Base-by-base conservation (phyloP, 129 eudicot species). In the Pulicaria dysenterica region DNA sequence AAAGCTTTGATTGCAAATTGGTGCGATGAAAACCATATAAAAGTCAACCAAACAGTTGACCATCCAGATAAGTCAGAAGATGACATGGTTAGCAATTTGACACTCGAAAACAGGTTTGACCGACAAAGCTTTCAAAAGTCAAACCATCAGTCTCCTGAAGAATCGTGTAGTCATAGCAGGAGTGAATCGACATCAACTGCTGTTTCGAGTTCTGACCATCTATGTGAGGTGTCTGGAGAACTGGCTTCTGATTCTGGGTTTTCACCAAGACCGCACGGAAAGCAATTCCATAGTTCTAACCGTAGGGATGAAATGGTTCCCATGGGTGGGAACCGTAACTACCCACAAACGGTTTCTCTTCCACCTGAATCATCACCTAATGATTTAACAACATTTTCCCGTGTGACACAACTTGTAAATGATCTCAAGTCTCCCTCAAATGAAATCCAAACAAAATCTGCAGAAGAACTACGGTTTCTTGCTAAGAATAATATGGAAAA, bases 1-100 rank as follows among this genome's bases (percentile, higher is more conserved):
- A 94, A 90, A 83, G 96, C 88, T 69, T 67, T 94, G 78, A 88
- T 94, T 63, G 76, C 83, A 73, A 94, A 81, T 75, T 94, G 97
- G 96, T 83, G 92, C 16, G 84, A 81, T 40, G 96, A 85, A 73
- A 88, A 90, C 78, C 62, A 80, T 19, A 36, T 88, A 58, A 77
- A 82, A 58, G 74, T 87, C 45, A 13, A 79, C 17, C 49, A 37
- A 4, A 54, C 42, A 37, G 59, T 67, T 19, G 85, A 73, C 10
- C 67, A 64, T 65, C 50, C 48, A 13, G 54, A 72, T 9, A 59
- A 69, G 44, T 34, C 79, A 14, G 86, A 76, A 62, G 73, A 59
- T 45, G 36, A 67, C 2, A 0, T 19, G 47, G 60, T 17, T 37
- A 60, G 45, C 42, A 11, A 31, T 51, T 42, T 39, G 19, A 39